Base-by-base conservation (phyloP, 768 basidiomycete species). In the Gloeopeniophorella convolvens region DNA sequence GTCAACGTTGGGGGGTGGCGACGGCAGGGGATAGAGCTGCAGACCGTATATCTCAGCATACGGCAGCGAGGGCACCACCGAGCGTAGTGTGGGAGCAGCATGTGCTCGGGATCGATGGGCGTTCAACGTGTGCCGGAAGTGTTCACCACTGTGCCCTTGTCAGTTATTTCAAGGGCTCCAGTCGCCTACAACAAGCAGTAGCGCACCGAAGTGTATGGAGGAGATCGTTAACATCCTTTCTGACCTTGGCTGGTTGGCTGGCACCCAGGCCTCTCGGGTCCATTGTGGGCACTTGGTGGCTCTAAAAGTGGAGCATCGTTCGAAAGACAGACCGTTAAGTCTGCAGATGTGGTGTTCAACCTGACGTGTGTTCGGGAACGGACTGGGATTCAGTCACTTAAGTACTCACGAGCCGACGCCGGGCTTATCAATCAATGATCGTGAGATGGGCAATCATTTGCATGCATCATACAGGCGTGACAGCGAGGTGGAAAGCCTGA, bases 111-210 rank as follows among this genome's bases (percentile, higher is more conserved):
- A 28, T 28, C 65, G 59, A 48, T 61, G 71, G 5, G 76, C 55
- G 60, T 88, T 88, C 50, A 78, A 81, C 30, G 67, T 58, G 54
- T 76, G 85, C 45, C 84, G 73, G 50, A 82, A 85, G 35, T 87
- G 80, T 62, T 89, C 85, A 9, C 83, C 85, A 61, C 85, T 87
- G 51, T 3, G 37, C 43, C 35, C 42, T 57, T 34, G 44, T 37
- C 35, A 53, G 27, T 51, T 40, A 4, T 33, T 42, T 10, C 23
- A 13, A 37, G 21, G 18, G 15, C 24, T 32, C 26, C 4, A 36
- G 35, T 18, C 9, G 28, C 16, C 3, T 10, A 43, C 6, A 27
- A 15, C 10, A 15, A 28, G 27, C 33, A 50, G 31, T 5, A 18
- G 15, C 67, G 33, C 56, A 77, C 79, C 80, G 74, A 26, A 81